These are phyloP conservation scores for Pichia cactophila DNA, from an alignment of 1,139 yeast species.

Conservation along the genomic window DNA sequence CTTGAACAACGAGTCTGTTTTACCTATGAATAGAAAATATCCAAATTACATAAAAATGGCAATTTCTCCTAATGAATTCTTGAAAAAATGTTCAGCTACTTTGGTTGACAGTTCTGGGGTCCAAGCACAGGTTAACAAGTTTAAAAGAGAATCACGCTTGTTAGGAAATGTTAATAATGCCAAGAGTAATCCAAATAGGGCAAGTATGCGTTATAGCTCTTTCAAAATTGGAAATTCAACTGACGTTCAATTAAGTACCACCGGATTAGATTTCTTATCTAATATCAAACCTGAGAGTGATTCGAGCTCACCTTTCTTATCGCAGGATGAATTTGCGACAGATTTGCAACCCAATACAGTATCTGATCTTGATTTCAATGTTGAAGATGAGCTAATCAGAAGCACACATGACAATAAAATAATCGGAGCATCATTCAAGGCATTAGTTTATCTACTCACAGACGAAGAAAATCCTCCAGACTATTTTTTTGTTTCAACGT, in stretches of 20 bases:
- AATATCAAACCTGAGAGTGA: constrained; percentile 19
- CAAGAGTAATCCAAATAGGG: constrained; percentile 4
- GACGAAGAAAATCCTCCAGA: constrained; percentile 67
- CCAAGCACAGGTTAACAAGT: constrained; percentile 21
- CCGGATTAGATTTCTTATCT: constrained; percentile 47
- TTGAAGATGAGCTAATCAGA: constrained; percentile 41
- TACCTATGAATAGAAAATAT: constrained; percentile 58
- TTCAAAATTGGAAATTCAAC: constrained; percentile 53
- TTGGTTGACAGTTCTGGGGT: constrained; percentile 40
- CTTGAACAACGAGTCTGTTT: constrained; percentile 64
- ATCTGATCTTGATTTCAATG: constrained; percentile 17
- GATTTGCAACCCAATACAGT: background rate
- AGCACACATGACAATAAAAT: constrained; percentile 31
- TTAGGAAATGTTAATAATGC: background rate
- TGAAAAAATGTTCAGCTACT: constrained; percentile 56
- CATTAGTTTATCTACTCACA: constrained; percentile 63
- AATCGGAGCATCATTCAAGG: constrained; percentile 74
- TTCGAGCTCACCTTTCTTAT: constrained; percentile 23
- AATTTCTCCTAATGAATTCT: constrained; percentile 57
- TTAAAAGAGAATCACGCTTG: constrained; percentile 9
- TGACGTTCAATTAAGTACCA: constrained; percentile 45
- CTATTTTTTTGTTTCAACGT: constrained; percentile 63
- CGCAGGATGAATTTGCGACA: constrained; percentile 19
- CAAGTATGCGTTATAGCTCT: constrained; percentile 46
- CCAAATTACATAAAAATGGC: constrained; percentile 60